phyloP scores from a whole-genome alignment of 345 rosid species.

The Ceriops tagal region DNA sequence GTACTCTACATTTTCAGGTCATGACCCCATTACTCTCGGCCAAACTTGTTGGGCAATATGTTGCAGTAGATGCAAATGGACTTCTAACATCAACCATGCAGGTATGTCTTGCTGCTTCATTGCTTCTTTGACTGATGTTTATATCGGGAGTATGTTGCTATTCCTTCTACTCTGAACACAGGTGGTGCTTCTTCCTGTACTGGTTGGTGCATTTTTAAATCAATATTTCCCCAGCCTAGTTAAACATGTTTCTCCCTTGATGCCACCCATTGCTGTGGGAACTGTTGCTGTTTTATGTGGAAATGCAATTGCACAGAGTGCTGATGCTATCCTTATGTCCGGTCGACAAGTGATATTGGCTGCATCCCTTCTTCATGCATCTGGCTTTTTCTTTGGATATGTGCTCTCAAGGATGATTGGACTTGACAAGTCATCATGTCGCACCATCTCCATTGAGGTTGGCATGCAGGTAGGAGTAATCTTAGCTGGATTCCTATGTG shows the following conservation, averaged over 20 bases:
- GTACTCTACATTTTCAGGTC: conserved; percentile 36
- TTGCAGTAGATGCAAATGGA: conserved; percentile 76
- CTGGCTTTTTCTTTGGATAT: conserved; percentile 87
- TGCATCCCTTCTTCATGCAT: conserved; percentile 63
- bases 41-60: conserved; percentile 79
- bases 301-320: conserved; percentile 67
- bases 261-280: conserved; percentile 83
- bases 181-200: conserved; percentile 89
- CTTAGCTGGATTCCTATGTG: neutral
- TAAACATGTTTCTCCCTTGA: conserved; percentile 67
- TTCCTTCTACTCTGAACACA: conserved; percentile 19
- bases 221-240: conserved; percentile 70
- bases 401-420: conserved; percentile 55
- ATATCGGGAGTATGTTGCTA: neutral
- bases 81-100: conserved; percentile 68
- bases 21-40: conserved; percentile 92
- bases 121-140: neutral
- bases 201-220: conserved; percentile 75
- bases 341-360: conserved; percentile 72
- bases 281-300: conserved; percentile 81
- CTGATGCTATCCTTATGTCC: conserved; percentile 70
- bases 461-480: conserved; percentile 74
- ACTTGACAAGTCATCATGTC: conserved; percentile 59
- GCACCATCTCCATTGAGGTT: conserved; percentile 83
- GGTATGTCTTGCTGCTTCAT: conserved; percentile 34